Percentiles rank a stretch among this genome's conserved stretches.
phyloP scores from a whole-genome alignment of 148 eudicot species.

The Persicaria maculosa region DNA sequence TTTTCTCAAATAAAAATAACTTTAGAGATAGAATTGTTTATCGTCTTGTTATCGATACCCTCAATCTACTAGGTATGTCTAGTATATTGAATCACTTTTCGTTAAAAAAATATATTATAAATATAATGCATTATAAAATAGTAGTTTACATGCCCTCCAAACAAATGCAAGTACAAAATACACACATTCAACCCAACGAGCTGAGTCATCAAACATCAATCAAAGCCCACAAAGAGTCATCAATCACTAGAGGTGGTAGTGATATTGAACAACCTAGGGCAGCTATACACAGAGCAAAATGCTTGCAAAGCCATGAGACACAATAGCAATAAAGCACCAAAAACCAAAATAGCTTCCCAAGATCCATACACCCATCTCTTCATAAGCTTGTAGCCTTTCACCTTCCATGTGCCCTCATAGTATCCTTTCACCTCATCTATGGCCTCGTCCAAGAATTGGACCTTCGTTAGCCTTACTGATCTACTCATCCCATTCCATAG shows the following conservation, averaged over 20 bases:
- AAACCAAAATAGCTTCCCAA: conserved; percentile 21
- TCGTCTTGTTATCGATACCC: too few species aligned
- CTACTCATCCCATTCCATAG: conserved; percentile 32
- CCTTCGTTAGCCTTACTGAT: conserved; percentile 23
- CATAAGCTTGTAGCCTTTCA: conserved; percentile 17
- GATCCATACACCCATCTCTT: conserved; percentile 19
- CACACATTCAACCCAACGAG: too few species aligned
- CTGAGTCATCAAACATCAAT: too few species aligned
- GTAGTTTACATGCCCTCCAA: too few species aligned
- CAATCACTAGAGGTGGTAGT: not conserved
- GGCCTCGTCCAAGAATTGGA: conserved; percentile 18
- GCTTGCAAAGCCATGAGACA: conserved; percentile 19
- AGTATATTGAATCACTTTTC: too few species aligned
- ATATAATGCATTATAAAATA: too few species aligned
- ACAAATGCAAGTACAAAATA: too few species aligned
- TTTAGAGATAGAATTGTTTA: too few species aligned
- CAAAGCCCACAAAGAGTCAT: too few species aligned
- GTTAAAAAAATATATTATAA: too few species aligned
- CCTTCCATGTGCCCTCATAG: conserved; percentile 17
- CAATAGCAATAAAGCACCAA: conserved; percentile 19
- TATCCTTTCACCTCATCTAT: conserved; percentile 23
- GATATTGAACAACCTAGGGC: conserved; percentile 6
- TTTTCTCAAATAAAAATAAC: too few species aligned
- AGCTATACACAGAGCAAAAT: conserved; percentile 24
- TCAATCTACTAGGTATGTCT: too few species aligned